Percentiles rank a stretch among this genome's conserved stretches.
Conservation (phyloP, 495 filamentous ascomycete genomes). For the Lindgomyces ingoldianus region DNA sequence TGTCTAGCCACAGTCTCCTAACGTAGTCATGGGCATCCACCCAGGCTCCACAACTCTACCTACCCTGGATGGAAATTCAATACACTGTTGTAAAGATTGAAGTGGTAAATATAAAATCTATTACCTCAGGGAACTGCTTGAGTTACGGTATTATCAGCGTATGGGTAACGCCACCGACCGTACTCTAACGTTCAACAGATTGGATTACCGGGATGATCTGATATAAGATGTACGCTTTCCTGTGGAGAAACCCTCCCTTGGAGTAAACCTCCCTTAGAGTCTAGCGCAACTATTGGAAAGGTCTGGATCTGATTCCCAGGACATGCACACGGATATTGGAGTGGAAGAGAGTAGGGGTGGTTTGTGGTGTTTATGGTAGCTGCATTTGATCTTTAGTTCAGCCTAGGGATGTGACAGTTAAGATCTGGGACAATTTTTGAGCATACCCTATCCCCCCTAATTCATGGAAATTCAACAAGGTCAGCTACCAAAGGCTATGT, state of each 20-base stretch:
- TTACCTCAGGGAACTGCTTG: neutral
- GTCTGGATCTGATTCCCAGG: neutral
- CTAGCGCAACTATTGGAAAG: neutral
- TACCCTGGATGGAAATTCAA: neutral
- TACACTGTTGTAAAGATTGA: neutral
- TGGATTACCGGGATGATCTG: neutral
- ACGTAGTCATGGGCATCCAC: neutral
- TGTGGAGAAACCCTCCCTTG: neutral
- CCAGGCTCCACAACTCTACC: neutral
- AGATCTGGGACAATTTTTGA: neutral
- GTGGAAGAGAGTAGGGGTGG: neutral
- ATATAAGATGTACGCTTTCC: neutral
- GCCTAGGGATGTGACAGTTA: neutral
- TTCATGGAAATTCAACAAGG: too few relatives aligned
- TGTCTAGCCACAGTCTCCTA: neutral
- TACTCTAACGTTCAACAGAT: neutral
- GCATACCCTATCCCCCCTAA: neutral
- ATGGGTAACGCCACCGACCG: neutral
- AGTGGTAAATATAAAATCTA: neutral
- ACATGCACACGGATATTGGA: neutral
- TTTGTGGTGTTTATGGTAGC: neutral
- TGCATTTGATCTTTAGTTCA: neutral
- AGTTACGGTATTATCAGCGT: neutral
- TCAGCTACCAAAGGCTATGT: neutral
- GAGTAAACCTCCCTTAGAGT: neutral